Evolutionary conservation across 345 rosid genomes (phyloP), one percentile per base, ranked within the genome.

Genomic region (Mallotus nudiflorus): DNA sequence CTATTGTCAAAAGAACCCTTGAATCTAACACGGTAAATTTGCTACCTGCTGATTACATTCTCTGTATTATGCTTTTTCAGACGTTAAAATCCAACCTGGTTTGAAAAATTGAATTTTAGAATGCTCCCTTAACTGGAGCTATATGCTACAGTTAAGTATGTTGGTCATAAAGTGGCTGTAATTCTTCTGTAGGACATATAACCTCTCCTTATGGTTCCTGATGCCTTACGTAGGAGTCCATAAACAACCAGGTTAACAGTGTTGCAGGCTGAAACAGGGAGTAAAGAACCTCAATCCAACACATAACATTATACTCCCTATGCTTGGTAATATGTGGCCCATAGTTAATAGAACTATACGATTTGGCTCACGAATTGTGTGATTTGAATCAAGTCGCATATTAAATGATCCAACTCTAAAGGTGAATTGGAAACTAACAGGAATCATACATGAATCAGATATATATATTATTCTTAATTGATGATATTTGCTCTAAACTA

Each of bases 1-100:
- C 81, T 53, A 85, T 89, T 77, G 99, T 96, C 48, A 91, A 92
- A 87, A 87, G 98, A 86, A 96, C 98, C 61, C 97, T 96, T 33
- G 97, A 96, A 65, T 96, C 98, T 64, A 88, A 88, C 74, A 85
- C 80, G 89, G 98, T 96, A 87, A 79, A 62, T 67, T 77, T 49
- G 8, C 33, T 56, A 22, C 57, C 51, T 71, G 46, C 54, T 62
- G 1, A 8, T 15, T 63, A 42, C n/a, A 24, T 59, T 40, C 20
- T 20, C 35, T 69, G 44, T n/a, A 16, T 28, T 70, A n/a, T 61
- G 55, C n/a, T n/a, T 28, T 7, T 20, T 10, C 44, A 1, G 22
- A 50, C 37, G 56, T 31, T 6, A 29, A 45, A 35, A 31, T n/a
- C 15, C 9, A 44, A 9, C 28, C 10, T 29, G 6, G 31, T 10